A percentile compares a stretch with the other conserved stretches of the same genome.
These are phyloP conservation scores for Agapanthus africanus DNA, from an alignment of 106 monocot genomes.

Conservation along the genomic window DNA sequence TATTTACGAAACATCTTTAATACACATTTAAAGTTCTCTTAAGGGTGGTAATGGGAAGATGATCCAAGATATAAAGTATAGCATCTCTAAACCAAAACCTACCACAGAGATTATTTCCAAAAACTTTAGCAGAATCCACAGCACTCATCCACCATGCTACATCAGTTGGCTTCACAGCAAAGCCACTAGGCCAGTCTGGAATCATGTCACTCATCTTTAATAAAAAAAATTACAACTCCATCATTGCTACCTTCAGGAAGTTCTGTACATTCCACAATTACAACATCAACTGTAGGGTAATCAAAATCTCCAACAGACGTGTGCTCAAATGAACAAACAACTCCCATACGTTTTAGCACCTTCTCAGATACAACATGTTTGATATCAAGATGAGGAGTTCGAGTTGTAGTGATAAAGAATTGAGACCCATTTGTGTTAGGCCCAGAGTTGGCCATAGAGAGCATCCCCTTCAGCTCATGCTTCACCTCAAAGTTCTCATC, in stretches of 20 bases:
- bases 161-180: constrained; percentile 40
- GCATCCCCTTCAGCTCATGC: constrained; percentile 80
- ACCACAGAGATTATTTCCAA: constrained; percentile 47
- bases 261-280: constrained; percentile 68
- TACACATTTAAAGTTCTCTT: no score
- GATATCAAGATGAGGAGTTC: constrained; percentile 81
- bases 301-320: constrained; percentile 51
- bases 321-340: constrained; percentile 74
- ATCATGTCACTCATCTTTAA: constrained; percentile 79
- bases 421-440: constrained; percentile 86
- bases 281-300: constrained; percentile 49
- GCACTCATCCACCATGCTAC: constrained; percentile 50
- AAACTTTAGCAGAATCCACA: constrained; percentile 35
- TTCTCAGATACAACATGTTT: constrained; percentile 90
- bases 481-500: constrained; percentile 85
- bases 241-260: constrained; percentile 58
- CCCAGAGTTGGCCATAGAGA: constrained; percentile 90
- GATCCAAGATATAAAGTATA: not conserved
- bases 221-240: constrained; percentile 68
- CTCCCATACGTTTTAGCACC: constrained; percentile 85
- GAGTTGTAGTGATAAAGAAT: constrained; percentile 82
- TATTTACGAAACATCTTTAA: no score
- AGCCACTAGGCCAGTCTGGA: constrained; percentile 65
- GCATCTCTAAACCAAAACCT: not conserved
- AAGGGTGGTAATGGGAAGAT: no score